These are phyloP conservation scores for Alopecurus myosuroides DNA, from an alignment of 176 grass and related monocot species.

Conservation along the genomic window DNA sequence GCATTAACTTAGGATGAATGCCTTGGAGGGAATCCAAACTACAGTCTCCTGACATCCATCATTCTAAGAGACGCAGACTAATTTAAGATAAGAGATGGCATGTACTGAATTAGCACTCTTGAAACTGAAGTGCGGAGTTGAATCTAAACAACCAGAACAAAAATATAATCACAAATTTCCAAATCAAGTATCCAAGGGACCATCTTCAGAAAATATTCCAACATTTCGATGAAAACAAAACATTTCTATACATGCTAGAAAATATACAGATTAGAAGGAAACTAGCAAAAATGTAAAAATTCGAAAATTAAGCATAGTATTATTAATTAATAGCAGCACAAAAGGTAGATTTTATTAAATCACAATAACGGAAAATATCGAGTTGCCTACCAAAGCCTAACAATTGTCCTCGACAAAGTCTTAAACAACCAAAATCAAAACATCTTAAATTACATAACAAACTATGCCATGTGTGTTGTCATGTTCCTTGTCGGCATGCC, in stretches of 20 bases:
- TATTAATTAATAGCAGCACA: background rate
- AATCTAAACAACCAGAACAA: background rate
- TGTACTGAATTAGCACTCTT: no score
- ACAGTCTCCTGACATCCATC: background rate
- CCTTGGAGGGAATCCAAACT: background rate
- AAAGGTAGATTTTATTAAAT: background rate
- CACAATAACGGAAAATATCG: background rate
- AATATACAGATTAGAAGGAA: background rate
- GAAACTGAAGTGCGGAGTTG: background rate
- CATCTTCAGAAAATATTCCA: background rate
- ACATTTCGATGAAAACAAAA: background rate
- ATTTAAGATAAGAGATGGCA: no score
- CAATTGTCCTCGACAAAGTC: background rate
- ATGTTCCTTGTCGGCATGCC: no score
- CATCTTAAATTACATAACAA: background rate
- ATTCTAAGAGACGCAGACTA: background rate
- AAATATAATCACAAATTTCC: background rate
- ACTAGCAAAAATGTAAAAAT: background rate
- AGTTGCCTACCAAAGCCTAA: background rate
- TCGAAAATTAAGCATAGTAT: background rate
- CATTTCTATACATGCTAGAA: background rate
- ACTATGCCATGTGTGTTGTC: no score
- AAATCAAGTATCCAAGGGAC: background rate
- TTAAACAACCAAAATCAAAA: background rate
- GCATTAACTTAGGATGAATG: background rate